Base-by-base conservation (phyloP, 2,329 filamentous ascomycete genomes). In the Aspergillus persii region DNA sequence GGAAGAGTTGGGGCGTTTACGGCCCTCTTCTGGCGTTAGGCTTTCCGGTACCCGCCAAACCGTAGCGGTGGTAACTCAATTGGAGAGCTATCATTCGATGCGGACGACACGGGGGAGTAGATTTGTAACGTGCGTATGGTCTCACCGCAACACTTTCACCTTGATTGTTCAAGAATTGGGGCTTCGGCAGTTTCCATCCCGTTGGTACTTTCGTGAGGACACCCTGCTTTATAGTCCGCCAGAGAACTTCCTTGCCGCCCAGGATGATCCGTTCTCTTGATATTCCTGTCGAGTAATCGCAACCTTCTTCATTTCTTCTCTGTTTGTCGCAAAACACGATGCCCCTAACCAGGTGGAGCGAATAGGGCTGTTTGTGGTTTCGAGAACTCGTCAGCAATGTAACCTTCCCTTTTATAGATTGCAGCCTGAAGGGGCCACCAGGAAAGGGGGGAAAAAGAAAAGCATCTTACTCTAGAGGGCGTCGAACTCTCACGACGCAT, bases 211-310 rank as follows among this genome's bases (percentile, higher is more conserved):
- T 23, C 18, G 18, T 23, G 18, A 23, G 18, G 18, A 23, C 18
- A n/a, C 36, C 36, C n/a, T 18, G n/a, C 11, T 46, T 63, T 56
- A 72, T 31, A 68, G 39, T 31, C 62, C 60, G 29, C 79, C 78
- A 12, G 79, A 80, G 71, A 96, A 95, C 70, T 85, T 91, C 68
- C 86, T 87, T 30, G 86, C 86, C 27, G 90, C 82, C 90, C 91
- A 94, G 1, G 79, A 80, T 57, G 84, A 85, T 8, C 95, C 95
- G 70, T 92, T 78, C 74, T 99, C 95, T 54, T 95, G 86, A 73
- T 99, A 99, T 71, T 99, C 92, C 61, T 90, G 84, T 71, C 90
- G 91, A 0, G 91, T 95, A n/a, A 97, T 90, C 2, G 86, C 83
- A 11, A 92, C 76, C 52, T 83, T 83, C 61, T 87, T 83, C 54